phyloP scores from a whole-genome alignment of 1,139 yeast species.

The Candida labiduridarum region DNA sequence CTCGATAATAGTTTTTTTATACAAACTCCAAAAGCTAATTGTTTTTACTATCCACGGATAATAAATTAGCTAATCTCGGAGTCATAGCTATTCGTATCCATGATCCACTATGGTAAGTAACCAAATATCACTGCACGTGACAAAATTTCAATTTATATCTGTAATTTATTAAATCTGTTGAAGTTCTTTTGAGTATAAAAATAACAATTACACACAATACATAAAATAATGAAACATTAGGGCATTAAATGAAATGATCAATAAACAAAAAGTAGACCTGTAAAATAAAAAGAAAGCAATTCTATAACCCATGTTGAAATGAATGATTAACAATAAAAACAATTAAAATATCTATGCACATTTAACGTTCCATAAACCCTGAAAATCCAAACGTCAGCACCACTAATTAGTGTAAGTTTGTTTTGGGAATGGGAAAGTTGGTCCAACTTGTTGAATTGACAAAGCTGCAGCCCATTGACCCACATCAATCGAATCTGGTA shows the following conservation, averaged over 20 bases:
- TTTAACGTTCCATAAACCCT: not conserved
- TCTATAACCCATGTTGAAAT: constrained; percentile 14
- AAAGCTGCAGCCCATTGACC: constrained; percentile 98
- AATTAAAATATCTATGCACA: not conserved
- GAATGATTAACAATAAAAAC: constrained; percentile 6
- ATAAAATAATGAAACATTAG: not conserved
- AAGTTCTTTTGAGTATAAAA: not conserved
- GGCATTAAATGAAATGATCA: not conserved
- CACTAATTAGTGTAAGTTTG: constrained; percentile 49
- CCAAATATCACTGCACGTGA: not conserved
- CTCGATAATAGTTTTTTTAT: too few relatives aligned
- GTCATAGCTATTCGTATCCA: not conserved
- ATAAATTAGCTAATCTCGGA: too few relatives aligned
- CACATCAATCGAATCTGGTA: constrained; percentile 67
- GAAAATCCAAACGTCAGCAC: not conserved
- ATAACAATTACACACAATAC: not conserved
- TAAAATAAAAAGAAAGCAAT: not conserved
- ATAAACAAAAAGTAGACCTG: not conserved
- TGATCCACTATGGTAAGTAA: not conserved
- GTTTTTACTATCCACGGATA: too few relatives aligned
- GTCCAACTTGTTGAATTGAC: constrained; percentile 92
- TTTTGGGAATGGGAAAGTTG: constrained; percentile 87
- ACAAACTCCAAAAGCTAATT: too few relatives aligned
- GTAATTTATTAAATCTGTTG: constrained; percentile 2
- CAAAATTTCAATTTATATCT: not conserved